Base-by-base conservation (phyloP, 2,329 filamentous ascomycete species). In the Curvularia verruculosa region DNA sequence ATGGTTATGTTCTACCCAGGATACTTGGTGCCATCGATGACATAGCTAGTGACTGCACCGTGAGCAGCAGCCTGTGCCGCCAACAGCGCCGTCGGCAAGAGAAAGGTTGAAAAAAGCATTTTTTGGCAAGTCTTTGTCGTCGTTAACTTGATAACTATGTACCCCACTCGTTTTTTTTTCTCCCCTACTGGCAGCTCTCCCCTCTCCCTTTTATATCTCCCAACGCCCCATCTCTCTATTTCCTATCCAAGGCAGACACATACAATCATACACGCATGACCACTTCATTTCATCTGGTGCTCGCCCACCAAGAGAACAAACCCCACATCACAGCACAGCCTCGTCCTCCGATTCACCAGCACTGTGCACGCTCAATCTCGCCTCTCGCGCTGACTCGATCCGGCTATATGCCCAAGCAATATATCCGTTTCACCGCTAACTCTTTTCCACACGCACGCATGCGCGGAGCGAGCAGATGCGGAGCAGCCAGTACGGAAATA, bases 81-180 rank as follows among this genome's bases (percentile, higher is more conserved):
- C 36, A 75, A 59, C 23, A 75, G 65, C 7, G 68, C 71, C 3
- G 66, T 67, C 15, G 74, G 67, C 37, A 74, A 66, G 56, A 79
- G 60, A 50, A 75, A 40, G 49, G 67, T 73, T 34, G 73, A 68
- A 60, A 77, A 69, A 54, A 78, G 64, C 76, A 79, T 79, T 15
- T 52, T 73, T 18, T 13, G 21, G 9, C 8, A 24, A 21, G 21
- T n/a, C 6, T n/a, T n/a, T n/a, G n/a, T n/a, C n/a, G n/a, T n/a
- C n/a, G n/a, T n/a, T n/a, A n/a, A n/a, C n/a, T n/a, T n/a, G n/a
- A n/a, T n/a, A n/a, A n/a, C n/a, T n/a, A n/a, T n/a, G n/a, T n/a
- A n/a, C n/a, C n/a, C n/a, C 5, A 12, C 10, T 21, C 21, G 37
- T 9, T 21, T 21, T 5, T 39, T 39, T 19, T 18, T 39, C 15